These are phyloP conservation scores for Aspergillus wentii DNA, from an alignment of 495 filamentous ascomycete species.

Conservation along the genomic window DNA sequence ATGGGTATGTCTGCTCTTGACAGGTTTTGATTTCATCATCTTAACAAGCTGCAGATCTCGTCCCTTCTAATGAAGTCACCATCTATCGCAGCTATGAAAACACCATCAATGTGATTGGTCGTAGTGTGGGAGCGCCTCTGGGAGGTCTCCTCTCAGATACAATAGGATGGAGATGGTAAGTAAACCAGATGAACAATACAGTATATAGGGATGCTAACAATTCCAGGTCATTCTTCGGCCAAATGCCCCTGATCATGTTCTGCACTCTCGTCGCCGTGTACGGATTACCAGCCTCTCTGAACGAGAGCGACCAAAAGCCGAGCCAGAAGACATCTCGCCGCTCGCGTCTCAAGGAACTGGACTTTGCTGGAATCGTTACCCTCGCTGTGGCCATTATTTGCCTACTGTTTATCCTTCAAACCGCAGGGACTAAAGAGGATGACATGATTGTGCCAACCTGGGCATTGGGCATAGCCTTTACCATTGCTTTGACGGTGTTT, in stretches of 20 bases:
- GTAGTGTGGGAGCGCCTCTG: constrained; percentile 1
- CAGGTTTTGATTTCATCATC: background rate
- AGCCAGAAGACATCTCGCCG: background rate
- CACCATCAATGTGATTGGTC: constrained; percentile 2
- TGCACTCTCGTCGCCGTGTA: background rate
- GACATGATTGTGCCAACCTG: background rate
- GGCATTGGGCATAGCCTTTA: background rate
- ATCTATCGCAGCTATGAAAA: constrained; percentile 4
- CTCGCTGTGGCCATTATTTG: background rate
- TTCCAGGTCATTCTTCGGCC: constrained; percentile 4
- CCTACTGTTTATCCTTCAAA: background rate
- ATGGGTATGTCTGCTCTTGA: constrained; percentile 3
- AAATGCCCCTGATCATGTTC: background rate
- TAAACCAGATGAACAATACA: background rate
- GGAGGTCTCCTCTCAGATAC: constrained; percentile 1
- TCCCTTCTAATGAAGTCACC: constrained; percentile 4
- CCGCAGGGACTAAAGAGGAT: background rate
- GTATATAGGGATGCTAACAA: background rate
- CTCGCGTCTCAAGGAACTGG: background rate
- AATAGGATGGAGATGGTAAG: constrained; percentile 6
- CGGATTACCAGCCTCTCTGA: background rate
- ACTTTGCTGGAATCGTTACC: background rate
- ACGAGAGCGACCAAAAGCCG: background rate
- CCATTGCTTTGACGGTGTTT: background rate
- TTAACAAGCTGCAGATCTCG: background rate